Evolutionary conservation across 2,329 filamentous ascomycete species (phyloP), one percentile per base, ranked within the genome.

Genomic region (Cladosporium cucumerinum): DNA sequence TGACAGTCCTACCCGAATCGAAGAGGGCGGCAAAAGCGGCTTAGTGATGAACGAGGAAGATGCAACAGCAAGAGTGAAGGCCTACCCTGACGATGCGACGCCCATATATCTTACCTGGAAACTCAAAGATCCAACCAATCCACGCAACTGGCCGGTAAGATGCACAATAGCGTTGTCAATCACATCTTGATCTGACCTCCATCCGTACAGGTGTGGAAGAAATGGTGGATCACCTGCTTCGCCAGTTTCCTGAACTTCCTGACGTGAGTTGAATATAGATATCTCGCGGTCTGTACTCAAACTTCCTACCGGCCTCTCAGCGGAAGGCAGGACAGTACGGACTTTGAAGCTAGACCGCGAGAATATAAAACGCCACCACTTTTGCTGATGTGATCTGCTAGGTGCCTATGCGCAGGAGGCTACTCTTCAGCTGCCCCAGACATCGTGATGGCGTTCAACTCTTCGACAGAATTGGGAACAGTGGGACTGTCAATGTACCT

Each of bases 401-500:
- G 60, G 26, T 54, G 52, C 18, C 25, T 61, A 14, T 65, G 78
- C 8, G 81, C 81, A 1, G 80, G 79, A 5, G 81, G 80, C 12
- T 83, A 80, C 68, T 82, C 79, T 2, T 80, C 81, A 0, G 78
- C 75, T 0, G 70, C 74, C 8, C 70, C 67, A 21, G 77, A 79
- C 43, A 81, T 83, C 59, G 75, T 72, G 0, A 72, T 75, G 8
- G 77, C 79, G n/a, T 78, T 82, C 64, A 71, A 73, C 11, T 73
- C 82, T 5, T 76, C 78, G 1, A 68, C 74, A 10, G 78, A 79
- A 36, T 71, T 81, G 14, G 79, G 76, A 1, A 81, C 79, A 0
- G 69, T 83, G 5, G 80, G 81, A 1, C 61, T 83, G 52, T 81
- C 78, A 34, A 72, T 82, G 64, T 83, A 82, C 63, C 74, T 83